Base-by-base conservation (phyloP, 2,329 filamentous ascomycete genomes). In the Ceratocystis alfenasii region DNA sequence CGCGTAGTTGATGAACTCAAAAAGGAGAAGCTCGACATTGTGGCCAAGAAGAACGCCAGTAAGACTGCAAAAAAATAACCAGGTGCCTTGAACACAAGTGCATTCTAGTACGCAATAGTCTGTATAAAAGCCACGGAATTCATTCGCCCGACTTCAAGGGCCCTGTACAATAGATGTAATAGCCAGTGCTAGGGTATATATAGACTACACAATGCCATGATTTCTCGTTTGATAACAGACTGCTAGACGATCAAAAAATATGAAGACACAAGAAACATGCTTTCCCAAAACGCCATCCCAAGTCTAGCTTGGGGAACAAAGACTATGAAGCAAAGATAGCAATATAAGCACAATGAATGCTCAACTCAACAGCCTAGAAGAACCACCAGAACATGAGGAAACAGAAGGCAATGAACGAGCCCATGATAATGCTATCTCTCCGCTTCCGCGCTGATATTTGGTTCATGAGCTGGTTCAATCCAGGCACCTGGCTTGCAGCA, bases 371-470 rank as follows among this genome's bases (percentile, higher is more conserved):
- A 6, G 36, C 33, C 53, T 67, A 67, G 33, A 41, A 67, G 73
- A 94, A 88, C 75, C 86, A 95, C 72, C 93, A 83, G 72, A 97
- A 83, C 77, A 95, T 77, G 71, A 97, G 76, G 73, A 95, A 95
- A 77, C 94, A 97, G 71, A 96, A 83, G 0, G 91, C 92, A 72
- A 99, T 91, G 72, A 99, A 96, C 60, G 81, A 79, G 20, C 90
- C 94, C 78, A 99, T 83, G 70, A 99, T 96, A 70, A 99, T 87
- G 36, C 92, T 92, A 76, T 99, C 94, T 71, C 94, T 86, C 74
- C 93, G 85, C 82, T 95, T 95, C 80, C 95, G 95, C 67, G 90
- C 87, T 64, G 92, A 93, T 76, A 99, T 99, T 76, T 90, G 88
- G 63, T 86, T 85, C 71, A 99, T 97, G 73, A 99, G 78, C 63